These are phyloP conservation scores for Pyrrhoderma lamaoense DNA, from an alignment of 1,284 basidiomycete genomes.

Conservation along the genomic window DNA sequence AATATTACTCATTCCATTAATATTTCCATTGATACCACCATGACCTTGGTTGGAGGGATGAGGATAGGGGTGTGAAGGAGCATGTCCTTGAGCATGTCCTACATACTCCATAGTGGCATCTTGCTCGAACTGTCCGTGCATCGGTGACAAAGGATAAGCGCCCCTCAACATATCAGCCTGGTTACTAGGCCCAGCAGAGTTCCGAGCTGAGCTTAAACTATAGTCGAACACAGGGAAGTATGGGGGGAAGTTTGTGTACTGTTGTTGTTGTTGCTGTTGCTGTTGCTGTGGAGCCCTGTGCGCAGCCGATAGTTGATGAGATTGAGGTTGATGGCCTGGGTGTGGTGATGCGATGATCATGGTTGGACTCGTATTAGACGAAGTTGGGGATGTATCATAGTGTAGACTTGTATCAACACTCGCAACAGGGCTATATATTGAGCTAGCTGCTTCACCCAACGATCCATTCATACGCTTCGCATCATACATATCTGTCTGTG, in stretches of 20 bases:
- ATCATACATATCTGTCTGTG: neutral
- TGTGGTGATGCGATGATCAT: conserved; percentile 20
- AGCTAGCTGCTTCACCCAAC: neutral
- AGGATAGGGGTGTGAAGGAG: too few relatives aligned
- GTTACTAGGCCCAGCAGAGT: conserved; percentile 24
- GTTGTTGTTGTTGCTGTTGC: conserved; percentile 5
- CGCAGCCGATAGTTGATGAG: conserved; percentile 8
- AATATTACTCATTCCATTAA: neutral
- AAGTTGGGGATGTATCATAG: too few relatives aligned
- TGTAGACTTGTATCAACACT: neutral
- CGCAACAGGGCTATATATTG: neutral
- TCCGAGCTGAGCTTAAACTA: conserved; percentile 21
- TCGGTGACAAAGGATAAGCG: neutral
- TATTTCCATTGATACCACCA: neutral
- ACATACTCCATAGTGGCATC: conserved; percentile 10
- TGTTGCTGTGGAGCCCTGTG: neutral
- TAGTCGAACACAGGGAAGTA: conserved; percentile 78
- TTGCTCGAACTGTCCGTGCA: conserved; percentile 11
- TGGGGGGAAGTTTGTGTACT: conserved; percentile 41
- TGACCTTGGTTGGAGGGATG: conserved; percentile 22
- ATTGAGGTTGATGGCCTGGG: conserved; percentile 11
- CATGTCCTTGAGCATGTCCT: neutral
- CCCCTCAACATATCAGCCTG: conserved; percentile 18
- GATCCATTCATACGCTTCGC: neutral
- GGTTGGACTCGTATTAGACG: conserved; percentile 3